phyloP scores from a whole-genome alignment of 805 yeast species.

The Ogataea corticis region DNA sequence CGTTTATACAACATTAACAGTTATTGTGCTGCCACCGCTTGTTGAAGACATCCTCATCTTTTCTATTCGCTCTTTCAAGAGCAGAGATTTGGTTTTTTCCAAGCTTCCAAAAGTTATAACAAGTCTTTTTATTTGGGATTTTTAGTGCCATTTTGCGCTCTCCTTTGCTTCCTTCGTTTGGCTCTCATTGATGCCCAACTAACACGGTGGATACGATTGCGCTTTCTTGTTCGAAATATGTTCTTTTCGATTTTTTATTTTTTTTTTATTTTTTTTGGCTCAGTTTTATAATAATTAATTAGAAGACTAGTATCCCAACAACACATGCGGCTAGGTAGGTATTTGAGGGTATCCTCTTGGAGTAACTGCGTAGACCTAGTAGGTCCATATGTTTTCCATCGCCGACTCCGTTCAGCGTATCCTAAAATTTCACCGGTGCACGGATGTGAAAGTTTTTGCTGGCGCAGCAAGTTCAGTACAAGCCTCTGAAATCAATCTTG shows the following conservation, averaged over 20 bases:
- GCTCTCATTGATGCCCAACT: not conserved
- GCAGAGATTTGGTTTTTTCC: not conserved
- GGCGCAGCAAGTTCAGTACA: constrained; percentile 3
- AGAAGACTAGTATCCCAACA: too few relatives aligned
- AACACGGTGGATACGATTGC: not conserved
- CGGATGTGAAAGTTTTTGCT: not conserved
- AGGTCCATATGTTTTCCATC: too few relatives aligned
- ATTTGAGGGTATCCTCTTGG: too few relatives aligned
- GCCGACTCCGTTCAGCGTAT: not conserved
- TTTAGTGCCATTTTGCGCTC: constrained; percentile 4
- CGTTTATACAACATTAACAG: constrained; percentile 10
- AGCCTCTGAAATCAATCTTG: not conserved
- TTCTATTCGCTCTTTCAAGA: not conserved
- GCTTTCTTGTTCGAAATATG: not conserved
- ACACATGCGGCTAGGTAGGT: too few relatives aligned
- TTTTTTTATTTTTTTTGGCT: not conserved
- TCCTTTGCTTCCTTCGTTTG: constrained; percentile 2
- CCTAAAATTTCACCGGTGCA: not conserved
- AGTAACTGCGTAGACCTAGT: not conserved
- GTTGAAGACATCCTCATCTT: constrained; percentile 12
- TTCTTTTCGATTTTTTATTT: not conserved
- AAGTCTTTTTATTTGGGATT: constrained; percentile 1
- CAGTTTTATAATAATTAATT: not conserved
- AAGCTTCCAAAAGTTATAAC: constrained; percentile 1
- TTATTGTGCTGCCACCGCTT: constrained; percentile 27